A percentile compares a stretch with the other conserved stretches of the same genome.
Evolutionary conservation across 345 rosid species (phyloP).

Genomic region (Lepidium africanum): DNA sequence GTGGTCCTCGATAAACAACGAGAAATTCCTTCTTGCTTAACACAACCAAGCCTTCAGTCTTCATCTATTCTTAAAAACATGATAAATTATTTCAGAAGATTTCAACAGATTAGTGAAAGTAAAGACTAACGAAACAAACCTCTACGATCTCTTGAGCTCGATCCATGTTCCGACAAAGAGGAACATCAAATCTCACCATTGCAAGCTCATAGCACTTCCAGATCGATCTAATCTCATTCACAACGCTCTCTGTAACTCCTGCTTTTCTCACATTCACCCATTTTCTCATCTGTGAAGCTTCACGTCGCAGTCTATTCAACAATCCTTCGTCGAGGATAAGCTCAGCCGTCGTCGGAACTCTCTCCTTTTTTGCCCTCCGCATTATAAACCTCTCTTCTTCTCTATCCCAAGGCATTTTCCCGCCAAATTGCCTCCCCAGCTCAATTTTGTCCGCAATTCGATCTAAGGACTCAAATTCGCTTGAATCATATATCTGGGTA

Average conservation of each 20-base stretch:
- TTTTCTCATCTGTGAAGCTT: constrained; percentile 52
- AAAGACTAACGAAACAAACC: constrained; percentile 42
- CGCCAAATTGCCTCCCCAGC: constrained; percentile 13
- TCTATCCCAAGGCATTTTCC: constrained; percentile 64
- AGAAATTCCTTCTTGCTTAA: constrained; percentile 57
- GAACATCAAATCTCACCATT: constrained; percentile 66
- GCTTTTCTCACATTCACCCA: constrained; percentile 89
- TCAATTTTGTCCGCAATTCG: constrained; percentile 4
- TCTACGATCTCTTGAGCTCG: constrained; percentile 76
- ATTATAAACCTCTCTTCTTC: constrained; percentile 44
- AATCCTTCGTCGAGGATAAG: constrained; percentile 43
- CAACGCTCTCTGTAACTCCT: constrained; percentile 62
- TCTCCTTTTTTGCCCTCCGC: constrained; percentile 56
- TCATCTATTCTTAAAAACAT: constrained; percentile 42
- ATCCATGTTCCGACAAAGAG: constrained; percentile 74
- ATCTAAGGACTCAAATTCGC: constrained; percentile 30
- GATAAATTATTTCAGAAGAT: neutral
- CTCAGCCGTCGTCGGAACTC: constrained; percentile 42
- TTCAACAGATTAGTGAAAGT: neutral
- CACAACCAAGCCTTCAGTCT: constrained; percentile 81
- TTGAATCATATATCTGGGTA: constrained; percentile 1
- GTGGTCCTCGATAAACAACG: constrained; percentile 50
- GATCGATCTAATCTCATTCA: constrained; percentile 42
- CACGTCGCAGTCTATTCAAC: constrained; percentile 51
- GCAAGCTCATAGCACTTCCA: constrained; percentile 65